phyloP scores from a whole-genome alignment of 176 grass and related monocot genomes.

The Pontederia paniculata region DNA sequence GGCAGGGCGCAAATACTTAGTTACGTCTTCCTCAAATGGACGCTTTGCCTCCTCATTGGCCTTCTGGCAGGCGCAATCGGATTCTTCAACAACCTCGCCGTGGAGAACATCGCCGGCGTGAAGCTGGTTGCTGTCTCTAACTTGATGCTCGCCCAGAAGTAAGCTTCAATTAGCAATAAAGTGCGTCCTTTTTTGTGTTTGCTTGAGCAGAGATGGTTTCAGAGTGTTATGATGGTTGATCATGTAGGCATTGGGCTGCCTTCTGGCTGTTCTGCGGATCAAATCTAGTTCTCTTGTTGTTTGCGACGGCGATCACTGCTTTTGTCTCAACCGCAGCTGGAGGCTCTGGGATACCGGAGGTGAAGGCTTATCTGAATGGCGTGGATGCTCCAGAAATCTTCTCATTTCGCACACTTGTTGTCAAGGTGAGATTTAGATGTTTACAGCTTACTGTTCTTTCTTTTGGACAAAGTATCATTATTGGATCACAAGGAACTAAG shows the following conservation, averaged over 20 bases:
- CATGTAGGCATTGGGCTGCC: conserved; percentile 56
- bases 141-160: conserved; percentile 59
- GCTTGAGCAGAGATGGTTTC: not conserved
- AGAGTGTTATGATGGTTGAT: not conserved
- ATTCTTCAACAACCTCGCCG: conserved; percentile 84
- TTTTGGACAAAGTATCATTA: not conserved
- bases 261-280: conserved; percentile 51
- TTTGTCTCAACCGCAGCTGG: conserved; percentile 67
- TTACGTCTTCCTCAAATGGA: conserved; percentile 87
- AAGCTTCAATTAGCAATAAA: not conserved
- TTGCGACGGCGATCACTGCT: conserved; percentile 63
- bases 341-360: conserved; percentile 88
- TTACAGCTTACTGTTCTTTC: conserved; percentile 3
- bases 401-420: conserved; percentile 64
- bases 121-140: conserved; percentile 54
- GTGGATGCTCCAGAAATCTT: conserved; percentile 95
- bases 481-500: no score
- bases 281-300: conserved; percentile 60
- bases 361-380: conserved; percentile 94
- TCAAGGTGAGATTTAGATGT: conserved; percentile 59
- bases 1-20: conserved; percentile 35
- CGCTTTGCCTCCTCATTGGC: conserved; percentile 71
- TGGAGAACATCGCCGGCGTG: conserved; percentile 77
- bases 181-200: not conserved
- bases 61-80: conserved; percentile 44